Conservation (phyloP, 129 eudicot genomes). For the Calendula officinalis region DNA sequence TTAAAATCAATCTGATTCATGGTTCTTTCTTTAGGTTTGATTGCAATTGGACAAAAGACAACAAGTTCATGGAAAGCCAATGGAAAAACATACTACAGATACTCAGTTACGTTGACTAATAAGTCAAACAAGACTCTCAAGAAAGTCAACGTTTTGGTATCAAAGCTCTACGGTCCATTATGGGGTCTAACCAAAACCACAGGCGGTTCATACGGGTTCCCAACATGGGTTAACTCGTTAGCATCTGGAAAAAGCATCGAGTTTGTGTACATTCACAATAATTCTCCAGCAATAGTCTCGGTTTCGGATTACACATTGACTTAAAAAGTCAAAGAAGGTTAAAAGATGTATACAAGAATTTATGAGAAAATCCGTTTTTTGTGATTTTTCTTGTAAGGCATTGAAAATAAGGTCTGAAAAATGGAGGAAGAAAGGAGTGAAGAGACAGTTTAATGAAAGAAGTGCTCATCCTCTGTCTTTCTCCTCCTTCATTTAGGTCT, state of each 20-base stretch:
- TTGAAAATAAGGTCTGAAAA: conserved; percentile 34
- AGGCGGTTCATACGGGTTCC: conserved; percentile 56
- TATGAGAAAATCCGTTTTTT: conserved; percentile 27
- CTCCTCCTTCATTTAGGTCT: conserved; percentile 55
- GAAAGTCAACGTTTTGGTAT: conserved; percentile 49
- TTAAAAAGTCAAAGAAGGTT: conserved; percentile 22
- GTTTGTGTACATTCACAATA: conserved; percentile 67
- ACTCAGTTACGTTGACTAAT: conserved; percentile 68
- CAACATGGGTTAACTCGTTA: conserved; percentile 62
- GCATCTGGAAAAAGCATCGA: conserved; percentile 73
- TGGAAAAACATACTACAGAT: conserved; percentile 78
- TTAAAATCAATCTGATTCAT: conserved; percentile 2
- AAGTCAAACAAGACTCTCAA: conserved; percentile 59
- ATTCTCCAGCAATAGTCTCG: conserved; percentile 56
- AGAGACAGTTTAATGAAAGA: conserved; percentile 54
- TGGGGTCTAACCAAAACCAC: conserved; percentile 74
- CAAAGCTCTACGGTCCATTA: conserved; percentile 72
- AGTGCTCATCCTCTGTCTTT: conserved; percentile 94
- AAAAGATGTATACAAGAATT: conserved; percentile 36
- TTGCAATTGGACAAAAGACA: conserved; percentile 54
- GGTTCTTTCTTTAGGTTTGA: conserved; percentile 17
- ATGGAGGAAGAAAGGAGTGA: conserved; percentile 76
- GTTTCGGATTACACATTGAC: conserved; percentile 58
- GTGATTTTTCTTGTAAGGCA: conserved; percentile 36
- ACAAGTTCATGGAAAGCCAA: conserved; percentile 54